Evolutionary conservation across 371 early-diverging fungal species (phyloP), one percentile per base, ranked within the genome.

Genomic region (Aphelidium insulamus): DNA sequence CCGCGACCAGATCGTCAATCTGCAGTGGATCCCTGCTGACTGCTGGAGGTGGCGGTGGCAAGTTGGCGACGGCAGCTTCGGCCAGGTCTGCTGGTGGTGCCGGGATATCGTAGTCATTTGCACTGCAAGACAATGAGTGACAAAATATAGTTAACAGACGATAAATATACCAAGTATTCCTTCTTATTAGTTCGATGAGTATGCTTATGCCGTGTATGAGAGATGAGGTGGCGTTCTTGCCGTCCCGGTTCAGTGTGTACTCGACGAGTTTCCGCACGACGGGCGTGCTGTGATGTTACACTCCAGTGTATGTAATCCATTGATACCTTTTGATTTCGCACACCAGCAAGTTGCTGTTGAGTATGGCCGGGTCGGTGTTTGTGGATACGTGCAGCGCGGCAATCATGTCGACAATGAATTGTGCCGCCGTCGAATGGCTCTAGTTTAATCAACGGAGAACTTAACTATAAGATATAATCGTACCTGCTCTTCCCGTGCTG

Each of bases 101-200:
- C n/a, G n/a, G n/a, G n/a, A n/a, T n/a, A n/a, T n/a, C n/a, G n/a
- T n/a, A n/a, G n/a, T n/a, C 11, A 16, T 28, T 10, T 19, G 28
- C n/a, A n/a, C 25, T 22, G 21, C 21, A 12, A 28, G 20, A 29
- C 18, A 30, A 11, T 21, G 26, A 25, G 12, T n/a, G 17, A 31
- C 36, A 16, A 31, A 38, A 45, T 34, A 35, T 21, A n/a, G 9
- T 6, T 6, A 32, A 40, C 26, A 11, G 12, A 8, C 7, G 7
- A 21, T 11, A 18, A 21, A 26, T 20, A 5, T 27, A 54, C 57
- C 52, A 57, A 62, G 83, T 85, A 52, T 85, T 85, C 36, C 85
- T 68, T 32, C 91, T 72, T 44, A 94, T 87, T 15, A 94, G 60
- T 59, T 94, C 91, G 41, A 94, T 83, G 36, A 94, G 74, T 31